A percentile compares a stretch with the other conserved stretches of the same genome.
Conservation (phyloP, 164 flowering plant species). For the Vitis labrusca region DNA sequence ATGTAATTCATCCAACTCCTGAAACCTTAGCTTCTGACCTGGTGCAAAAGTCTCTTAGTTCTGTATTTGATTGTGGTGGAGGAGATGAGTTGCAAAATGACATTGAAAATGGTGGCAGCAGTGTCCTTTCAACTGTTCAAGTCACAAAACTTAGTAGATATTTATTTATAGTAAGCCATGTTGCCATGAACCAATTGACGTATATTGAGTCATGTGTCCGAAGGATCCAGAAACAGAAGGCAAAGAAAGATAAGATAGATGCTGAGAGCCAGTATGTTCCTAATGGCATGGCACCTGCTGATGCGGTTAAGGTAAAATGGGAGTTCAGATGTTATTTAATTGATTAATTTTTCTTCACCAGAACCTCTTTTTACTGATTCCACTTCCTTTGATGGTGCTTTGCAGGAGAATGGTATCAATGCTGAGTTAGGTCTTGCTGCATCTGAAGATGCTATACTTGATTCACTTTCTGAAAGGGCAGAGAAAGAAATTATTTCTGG, state of each 20-base stretch:
- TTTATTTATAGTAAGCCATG: conserved; percentile 75
- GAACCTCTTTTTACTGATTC: no score
- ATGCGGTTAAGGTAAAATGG: conserved; percentile 42
- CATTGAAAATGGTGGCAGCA: conserved; percentile 20
- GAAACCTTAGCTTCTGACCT: conserved; percentile 73
- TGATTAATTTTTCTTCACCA: no score
- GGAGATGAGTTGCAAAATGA: conserved; percentile 40
- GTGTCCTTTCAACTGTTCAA: conserved; percentile 48
- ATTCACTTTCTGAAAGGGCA: conserved; percentile 73
- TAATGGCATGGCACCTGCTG: conserved; percentile 19
- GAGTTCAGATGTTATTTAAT: conserved; percentile 3
- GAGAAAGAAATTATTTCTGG: conserved; percentile 87
- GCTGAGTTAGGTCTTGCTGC: conserved; percentile 90
- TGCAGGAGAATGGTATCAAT: conserved; percentile 76
- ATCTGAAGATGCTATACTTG: conserved; percentile 86
- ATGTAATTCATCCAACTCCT: conserved; percentile 84
- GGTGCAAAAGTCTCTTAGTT: conserved; percentile 60
- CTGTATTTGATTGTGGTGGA: conserved; percentile 51
- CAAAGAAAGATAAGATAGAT: conserved; percentile 40
- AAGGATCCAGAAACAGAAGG: conserved; percentile 80
- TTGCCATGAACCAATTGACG: conserved; percentile 84
- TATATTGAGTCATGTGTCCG: conserved; percentile 82
- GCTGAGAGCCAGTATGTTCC: conserved; percentile 30
- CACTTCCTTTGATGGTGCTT: conserved; percentile 3
- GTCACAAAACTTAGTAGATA: conserved; percentile 74